Evolutionary conservation across 345 rosid species (phyloP).

Genomic region (Abelmoschus esculentus): DNA sequence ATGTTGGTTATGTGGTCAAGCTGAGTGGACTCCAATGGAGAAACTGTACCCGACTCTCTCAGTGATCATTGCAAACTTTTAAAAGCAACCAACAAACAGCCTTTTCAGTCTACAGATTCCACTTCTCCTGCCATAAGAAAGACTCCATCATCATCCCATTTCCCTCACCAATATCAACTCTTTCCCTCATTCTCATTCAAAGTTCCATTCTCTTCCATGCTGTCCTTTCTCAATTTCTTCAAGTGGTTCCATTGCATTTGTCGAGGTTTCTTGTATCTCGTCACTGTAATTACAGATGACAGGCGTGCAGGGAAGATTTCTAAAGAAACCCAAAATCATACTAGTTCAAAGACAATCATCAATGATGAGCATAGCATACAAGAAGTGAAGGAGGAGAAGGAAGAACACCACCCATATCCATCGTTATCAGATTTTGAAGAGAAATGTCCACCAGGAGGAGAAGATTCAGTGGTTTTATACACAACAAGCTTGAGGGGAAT

Average conservation of each 20-base stretch:
- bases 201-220: background rate
- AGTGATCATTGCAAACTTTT: slow-evolving; percentile 24
- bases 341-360: slow-evolving; percentile 4
- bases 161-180: background rate
- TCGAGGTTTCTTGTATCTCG: background rate
- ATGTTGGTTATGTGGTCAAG: slow-evolving; percentile 10
- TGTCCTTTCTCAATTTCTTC: background rate
- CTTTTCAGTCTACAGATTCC: slow-evolving; percentile 16
- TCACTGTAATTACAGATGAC: slow-evolving; percentile 27
- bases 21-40: slow-evolving; percentile 11
- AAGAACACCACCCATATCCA: slow-evolving; percentile 13
- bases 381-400: background rate
- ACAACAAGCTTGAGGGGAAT: slow-evolving; percentile 71
- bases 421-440: slow-evolving; percentile 32
- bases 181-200: slow-evolving; percentile 3
- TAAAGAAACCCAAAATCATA: slow-evolving; percentile 51
- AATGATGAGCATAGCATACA: background rate
- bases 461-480: slow-evolving; percentile 59
- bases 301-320: slow-evolving; percentile 54
- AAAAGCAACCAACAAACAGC: slow-evolving; percentile 24
- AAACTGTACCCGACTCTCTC: slow-evolving; percentile 22
- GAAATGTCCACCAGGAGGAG: slow-evolving; percentile 69
- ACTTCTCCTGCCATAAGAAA: slow-evolving; percentile 22
- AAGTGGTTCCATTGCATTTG: background rate
- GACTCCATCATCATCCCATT: slow-evolving; percentile 10